Base-by-base conservation (phyloP, 371 early-diverging fungal genomes). In the Lichtheimia corymbifera region DNA sequence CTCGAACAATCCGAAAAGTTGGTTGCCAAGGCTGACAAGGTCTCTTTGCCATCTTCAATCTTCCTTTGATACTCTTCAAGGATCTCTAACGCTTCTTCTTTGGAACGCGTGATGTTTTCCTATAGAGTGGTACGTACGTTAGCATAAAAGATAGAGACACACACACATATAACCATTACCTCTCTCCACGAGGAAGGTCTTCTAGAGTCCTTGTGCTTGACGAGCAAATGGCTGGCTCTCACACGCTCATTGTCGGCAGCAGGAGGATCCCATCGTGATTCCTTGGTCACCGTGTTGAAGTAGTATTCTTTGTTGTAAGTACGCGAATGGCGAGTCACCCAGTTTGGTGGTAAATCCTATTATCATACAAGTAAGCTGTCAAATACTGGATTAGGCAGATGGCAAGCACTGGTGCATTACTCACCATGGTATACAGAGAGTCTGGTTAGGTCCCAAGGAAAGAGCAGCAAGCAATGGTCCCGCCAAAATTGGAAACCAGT, bases 181-280 rank as follows among this genome's bases (percentile, higher is more conserved):
- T 91, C 85, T 70, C 83, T 85, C 97, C 97, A 97, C 11, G 96
- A 94, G 62, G 87, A 86, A 20, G 98, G 98, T 42, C 94, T 80
- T 53, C 98, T 80, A 11, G 93, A 93, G 12, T 87, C 90, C 24
- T 65, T 69, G 70, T 97, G 97, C 76, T 98, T 98, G 57, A 95
- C 95, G 13, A 98, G 78, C 52, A 98, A 76, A 67, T 98, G 98
- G 50, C 90, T 89, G 15, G 94, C 96, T 6, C 94, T 80, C 43
- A 97, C 85, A 60, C 77, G 71, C 57, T 83, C 74, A 17, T 63
- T 63, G 40, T 83, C 74, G 1, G 71, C 77, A 25, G 53, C 66
- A 12, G 95, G 96, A 24, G 83, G 75, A 58, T 93, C 94, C 94
- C 96, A 95, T 15, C 87, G 83, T 59, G 87, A 85, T 67, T 95